Evolutionary conservation across 768 basidiomycete species (phyloP).

Genomic region (Calocera cornea): DNA sequence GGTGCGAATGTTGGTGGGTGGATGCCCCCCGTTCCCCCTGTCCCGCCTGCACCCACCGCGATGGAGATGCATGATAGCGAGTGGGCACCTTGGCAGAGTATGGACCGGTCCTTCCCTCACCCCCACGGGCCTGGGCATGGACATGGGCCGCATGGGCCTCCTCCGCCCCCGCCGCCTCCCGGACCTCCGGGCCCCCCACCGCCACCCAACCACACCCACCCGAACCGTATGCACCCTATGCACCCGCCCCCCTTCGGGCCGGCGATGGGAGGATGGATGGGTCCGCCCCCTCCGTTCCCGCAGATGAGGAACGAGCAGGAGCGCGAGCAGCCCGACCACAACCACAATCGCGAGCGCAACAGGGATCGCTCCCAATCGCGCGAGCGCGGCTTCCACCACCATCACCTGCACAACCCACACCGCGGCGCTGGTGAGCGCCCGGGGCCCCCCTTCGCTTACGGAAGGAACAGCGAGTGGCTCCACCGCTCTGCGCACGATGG

Average conservation of each 20-base stretch:
- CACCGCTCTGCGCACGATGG: not conserved
- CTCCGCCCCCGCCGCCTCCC: not conserved
- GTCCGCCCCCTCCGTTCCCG: too few species aligned
- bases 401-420: not conserved
- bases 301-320: too few species aligned
- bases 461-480: not conserved
- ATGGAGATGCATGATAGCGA: too few species aligned
- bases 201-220: not conserved
- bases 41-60: too few species aligned
- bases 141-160: not conserved
- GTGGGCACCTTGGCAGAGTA: too few species aligned
- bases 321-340: too few species aligned
- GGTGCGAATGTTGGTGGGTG: slow-evolving; percentile 1
- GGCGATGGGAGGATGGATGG: too few species aligned
- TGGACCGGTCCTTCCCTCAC: slow-evolving; percentile 7
- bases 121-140: not conserved
- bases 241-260: not conserved
- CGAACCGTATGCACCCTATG: not conserved
- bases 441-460: too few species aligned
- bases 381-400: not conserved
- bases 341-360: too few species aligned
- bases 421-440: not conserved
- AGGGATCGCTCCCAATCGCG: not conserved
- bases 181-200: not conserved
- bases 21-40: not conserved